Base-by-base conservation (phyloP, 2,329 filamentous ascomycete species). In the Diaporthe citrichinensis region DNA sequence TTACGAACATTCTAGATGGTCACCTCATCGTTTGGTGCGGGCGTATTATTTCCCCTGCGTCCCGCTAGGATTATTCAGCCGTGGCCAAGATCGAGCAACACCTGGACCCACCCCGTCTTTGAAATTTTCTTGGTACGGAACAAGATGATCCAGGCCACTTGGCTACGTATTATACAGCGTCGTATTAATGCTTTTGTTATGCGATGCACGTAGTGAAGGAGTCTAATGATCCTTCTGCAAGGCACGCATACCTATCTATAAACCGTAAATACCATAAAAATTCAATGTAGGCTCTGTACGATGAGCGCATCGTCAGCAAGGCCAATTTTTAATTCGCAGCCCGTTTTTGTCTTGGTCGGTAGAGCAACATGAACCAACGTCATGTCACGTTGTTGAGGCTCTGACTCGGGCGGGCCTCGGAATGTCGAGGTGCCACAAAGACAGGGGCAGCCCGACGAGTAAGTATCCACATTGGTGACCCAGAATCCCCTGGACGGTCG, bases 1-100 rank as follows among this genome's bases (percentile, higher is more conserved):
- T 69, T 69, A 55, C 65, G 65, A 69, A 69, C 8, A 69, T 69
- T 69, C 65, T 51, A 69, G 65, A 69, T 23, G 36, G 34, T 39
- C 17, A 55, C 34, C 34, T n/a, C 23, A 28, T 36, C 34, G 34
- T 20, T 69, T 53, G 65, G 31, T 17, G 46, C 65, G 65, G 65
- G 65, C 34, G 49, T 23, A 69, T 69, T 41, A 55, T 69, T 55
- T 69, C 49, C 65, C 65, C 49, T 67, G 65, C 49, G 65, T 39
- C 49, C 65, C 49, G 65, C 65, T 31, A 5, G 15, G 65, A 69
- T 69, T 69, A 69, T 41, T 69, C 65, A 69, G 65, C 65, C 10
- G 15, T 31, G 34, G 31, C 34, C 34, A 55, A 55, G 65, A 51
- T 68, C 34, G n/a, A 41, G 36, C 23, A 28, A 12, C 62, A 36